Conservation (phyloP, 2,329 filamentous ascomycete species). For the Trichophyton mentagrophytes region DNA sequence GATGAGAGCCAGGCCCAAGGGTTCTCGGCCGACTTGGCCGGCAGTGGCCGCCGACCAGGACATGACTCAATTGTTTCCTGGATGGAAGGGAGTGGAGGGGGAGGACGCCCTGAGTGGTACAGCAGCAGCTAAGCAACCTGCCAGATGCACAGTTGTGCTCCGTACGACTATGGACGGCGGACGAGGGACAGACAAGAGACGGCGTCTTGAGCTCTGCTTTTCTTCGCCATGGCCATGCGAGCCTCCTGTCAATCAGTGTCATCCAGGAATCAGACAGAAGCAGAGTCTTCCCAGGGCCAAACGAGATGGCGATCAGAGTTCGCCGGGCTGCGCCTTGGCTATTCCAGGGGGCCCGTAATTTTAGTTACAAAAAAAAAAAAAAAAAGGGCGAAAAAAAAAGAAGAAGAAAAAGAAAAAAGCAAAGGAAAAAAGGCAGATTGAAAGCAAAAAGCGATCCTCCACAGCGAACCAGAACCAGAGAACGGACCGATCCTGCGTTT, state of each 20-base stretch:
- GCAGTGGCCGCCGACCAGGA: background rate
- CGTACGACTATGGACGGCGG: background rate
- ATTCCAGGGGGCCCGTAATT: background rate
- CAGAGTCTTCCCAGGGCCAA: background rate
- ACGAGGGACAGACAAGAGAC: background rate
- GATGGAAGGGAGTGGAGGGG: background rate
- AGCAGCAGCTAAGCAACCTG: background rate
- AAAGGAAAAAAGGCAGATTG: background rate
- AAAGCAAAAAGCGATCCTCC: background rate
- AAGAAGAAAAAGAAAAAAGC: background rate
- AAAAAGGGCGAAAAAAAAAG: background rate
- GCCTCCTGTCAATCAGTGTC: background rate
- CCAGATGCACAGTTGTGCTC: background rate
- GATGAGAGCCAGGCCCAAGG: background rate
- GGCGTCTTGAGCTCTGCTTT: background rate
- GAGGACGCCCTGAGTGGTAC: background rate
- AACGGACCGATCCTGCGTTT: background rate
- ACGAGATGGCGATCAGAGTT: conserved; percentile 3
- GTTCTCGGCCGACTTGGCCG: conserved; percentile 1
- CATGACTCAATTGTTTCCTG: background rate
- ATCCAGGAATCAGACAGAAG: background rate
- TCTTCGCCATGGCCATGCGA: no score
- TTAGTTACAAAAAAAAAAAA: conserved; percentile 2
- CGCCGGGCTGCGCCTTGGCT: conserved; percentile 1
- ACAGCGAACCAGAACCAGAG: conserved; percentile 1